Base-by-base conservation (phyloP, 2,329 filamentous ascomycete genomes). In the Fusarium incarnatum region DNA sequence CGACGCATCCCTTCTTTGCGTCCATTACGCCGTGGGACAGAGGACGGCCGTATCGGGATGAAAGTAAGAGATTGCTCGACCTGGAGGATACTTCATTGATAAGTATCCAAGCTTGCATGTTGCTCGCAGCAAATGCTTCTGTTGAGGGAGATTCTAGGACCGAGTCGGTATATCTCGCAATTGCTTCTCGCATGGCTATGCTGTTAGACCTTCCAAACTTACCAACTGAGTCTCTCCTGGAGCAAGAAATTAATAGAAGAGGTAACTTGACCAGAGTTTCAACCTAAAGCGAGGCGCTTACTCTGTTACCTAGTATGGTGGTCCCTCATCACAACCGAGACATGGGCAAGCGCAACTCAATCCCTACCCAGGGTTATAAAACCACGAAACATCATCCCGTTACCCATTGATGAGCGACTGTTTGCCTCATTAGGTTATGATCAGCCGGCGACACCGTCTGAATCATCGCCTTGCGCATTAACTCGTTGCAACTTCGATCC, bases 321-420 rank as follows among this genome's bases (percentile, higher is more conserved):
- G 57, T 60, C 57, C n/a, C 57, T 60, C 3, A 54, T 60, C 12
- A 60, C 57, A 40, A 60, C 57, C 13, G 57, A 60, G 18, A 60
- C 57, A 46, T 60, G 57, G 57, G 27, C 41, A n/a, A 60, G 23
- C 30, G 53, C 57, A 47, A 56, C 57, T 4, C 49, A 56, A 27
- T 60, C 57, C 13, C 42, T 60, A 1, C 57, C 57, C 7, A 54
- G 57, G n/a, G 20, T 13, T 8, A 60, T 60, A 5, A 44, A 30
- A 25, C 53, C 53, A 16, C 57, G 42, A 45, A 32, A 47, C 32
- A 23, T 25, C 6, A 37, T 47, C 11, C 57, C 50, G 8, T 20
- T 60, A 6, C 57, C 57, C 9, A 60, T 60, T 13, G 42, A 47
- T 28, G 53, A 56, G 23, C 42, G 30, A 3, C 5, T 10, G 8